Evolutionary conservation across 2,329 filamentous ascomycete genomes (phyloP).

Genomic region (Nothophoma quercina): DNA sequence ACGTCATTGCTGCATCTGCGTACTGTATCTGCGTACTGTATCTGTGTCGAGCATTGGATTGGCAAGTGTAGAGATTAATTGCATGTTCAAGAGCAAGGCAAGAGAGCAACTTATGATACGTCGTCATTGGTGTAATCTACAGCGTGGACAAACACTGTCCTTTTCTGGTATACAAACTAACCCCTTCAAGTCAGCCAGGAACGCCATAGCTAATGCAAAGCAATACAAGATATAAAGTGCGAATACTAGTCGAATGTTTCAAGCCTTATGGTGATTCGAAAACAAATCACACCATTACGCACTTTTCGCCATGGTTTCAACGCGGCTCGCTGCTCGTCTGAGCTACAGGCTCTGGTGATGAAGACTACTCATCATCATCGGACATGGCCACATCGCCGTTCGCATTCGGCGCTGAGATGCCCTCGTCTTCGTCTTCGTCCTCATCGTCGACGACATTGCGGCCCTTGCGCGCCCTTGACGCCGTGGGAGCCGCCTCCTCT

Average conservation of each 20-base stretch:
- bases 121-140: conserved; percentile 7
- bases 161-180: conserved; percentile 15
- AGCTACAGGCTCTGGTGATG: background rate
- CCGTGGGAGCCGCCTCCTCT: conserved; percentile 33
- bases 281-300: background rate
- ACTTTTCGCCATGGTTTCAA: background rate
- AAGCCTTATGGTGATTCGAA: background rate
- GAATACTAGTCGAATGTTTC: background rate
- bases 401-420: conserved; percentile 27
- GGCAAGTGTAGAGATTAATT: no score
- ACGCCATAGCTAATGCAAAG: conserved; percentile 24
- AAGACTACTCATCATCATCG: conserved; percentile 39
- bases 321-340: background rate
- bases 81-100: no score
- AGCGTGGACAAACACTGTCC: conserved; percentile 2
- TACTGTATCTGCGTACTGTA: background rate
- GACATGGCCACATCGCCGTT: conserved; percentile 36
- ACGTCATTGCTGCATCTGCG: background rate
- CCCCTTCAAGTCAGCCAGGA: background rate
- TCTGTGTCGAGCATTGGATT: no score
- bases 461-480: conserved; percentile 38
- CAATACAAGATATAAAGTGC: conserved; percentile 11
- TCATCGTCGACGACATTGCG: conserved; percentile 47
- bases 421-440: conserved; percentile 41
- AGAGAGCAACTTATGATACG: background rate